A percentile compares a stretch with the other conserved stretches of the same genome.
Conservation (phyloP, 805 yeast species). For the Lipomyces spencermartinsiae region DNA sequence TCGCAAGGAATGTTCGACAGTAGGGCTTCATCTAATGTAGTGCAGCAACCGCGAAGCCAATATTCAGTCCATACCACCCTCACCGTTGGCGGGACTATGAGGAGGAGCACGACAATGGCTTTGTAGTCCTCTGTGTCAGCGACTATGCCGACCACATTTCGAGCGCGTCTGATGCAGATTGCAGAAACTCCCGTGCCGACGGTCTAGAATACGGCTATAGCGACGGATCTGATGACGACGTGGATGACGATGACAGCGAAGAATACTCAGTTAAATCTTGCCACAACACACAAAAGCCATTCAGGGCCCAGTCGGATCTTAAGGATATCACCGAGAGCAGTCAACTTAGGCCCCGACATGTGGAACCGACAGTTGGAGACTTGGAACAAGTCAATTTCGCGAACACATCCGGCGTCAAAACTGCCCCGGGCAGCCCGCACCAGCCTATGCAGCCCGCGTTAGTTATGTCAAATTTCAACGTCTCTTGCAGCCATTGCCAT, state of each 20-base stretch:
- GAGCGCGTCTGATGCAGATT: background rate
- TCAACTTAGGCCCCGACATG: background rate
- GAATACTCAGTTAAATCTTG: background rate
- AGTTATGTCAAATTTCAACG: background rate
- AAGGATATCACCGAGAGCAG: background rate
- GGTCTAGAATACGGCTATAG: slow-evolving; percentile 7
- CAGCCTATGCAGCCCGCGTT: background rate
- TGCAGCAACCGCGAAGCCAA: slow-evolving; percentile 16
- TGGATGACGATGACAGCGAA: slow-evolving; percentile 6
- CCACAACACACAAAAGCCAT: background rate
- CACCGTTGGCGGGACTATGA: slow-evolving; percentile 22
- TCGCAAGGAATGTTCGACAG: background rate
- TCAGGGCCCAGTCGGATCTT: background rate
- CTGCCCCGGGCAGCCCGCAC: background rate
- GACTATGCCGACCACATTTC: slow-evolving; percentile 15
- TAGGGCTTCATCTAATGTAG: background rate
- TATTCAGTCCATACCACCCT: slow-evolving; percentile 28
- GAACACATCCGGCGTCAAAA: background rate
- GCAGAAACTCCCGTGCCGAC: background rate
- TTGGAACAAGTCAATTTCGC: background rate
- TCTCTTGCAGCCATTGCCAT: background rate
- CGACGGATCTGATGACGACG: slow-evolving; percentile 3
- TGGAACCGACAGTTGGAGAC: background rate
- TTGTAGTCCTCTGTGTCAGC: slow-evolving; percentile 15
- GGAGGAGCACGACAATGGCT: slow-evolving; percentile 28